These are phyloP conservation scores for Tetrapisispora pingtungensis DNA, from an alignment of 805 yeast genomes.

Conservation along the genomic window DNA sequence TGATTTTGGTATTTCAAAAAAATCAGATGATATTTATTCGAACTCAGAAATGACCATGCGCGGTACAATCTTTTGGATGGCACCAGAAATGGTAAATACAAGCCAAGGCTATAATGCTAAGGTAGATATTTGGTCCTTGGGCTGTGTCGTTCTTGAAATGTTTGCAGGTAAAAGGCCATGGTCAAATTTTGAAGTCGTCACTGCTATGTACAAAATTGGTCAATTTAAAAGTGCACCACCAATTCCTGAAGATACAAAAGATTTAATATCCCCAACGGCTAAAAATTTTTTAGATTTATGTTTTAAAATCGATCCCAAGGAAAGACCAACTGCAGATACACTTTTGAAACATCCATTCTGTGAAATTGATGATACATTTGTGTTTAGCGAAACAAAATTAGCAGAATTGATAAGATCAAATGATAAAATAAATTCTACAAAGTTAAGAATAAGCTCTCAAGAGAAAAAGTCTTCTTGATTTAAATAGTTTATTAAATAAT, in stretches of 20 bases:
- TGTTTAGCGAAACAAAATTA: conserved; percentile 44
- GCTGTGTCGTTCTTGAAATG: conserved; percentile 96
- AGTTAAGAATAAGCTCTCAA: conserved; percentile 20
- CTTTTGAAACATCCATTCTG: conserved; percentile 49
- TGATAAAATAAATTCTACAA: conserved; percentile 29
- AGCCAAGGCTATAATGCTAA: conserved; percentile 94
- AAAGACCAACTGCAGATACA: conserved; percentile 76
- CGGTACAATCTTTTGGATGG: conserved; percentile 99
- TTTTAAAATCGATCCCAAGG: conserved; percentile 67
- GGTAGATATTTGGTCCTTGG: conserved; percentile 96
- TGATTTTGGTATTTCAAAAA: conserved; percentile 92
- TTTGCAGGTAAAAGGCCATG: conserved; percentile 96
- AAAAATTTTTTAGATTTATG: conserved; percentile 65
- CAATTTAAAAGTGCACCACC: conserved; percentile 88
- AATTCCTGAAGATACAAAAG: conserved; percentile 77
- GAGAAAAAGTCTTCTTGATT: conserved; percentile 3
- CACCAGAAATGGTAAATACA: conserved; percentile 94
- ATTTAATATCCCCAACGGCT: conserved; percentile 54
- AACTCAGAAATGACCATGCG: conserved; percentile 97
- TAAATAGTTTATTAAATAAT: not conserved
- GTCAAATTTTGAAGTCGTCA: conserved; percentile 90
- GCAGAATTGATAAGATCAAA: conserved; percentile 43
- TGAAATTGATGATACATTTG: conserved; percentile 32
- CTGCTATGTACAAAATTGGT: conserved; percentile 86
- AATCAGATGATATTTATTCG: conserved; percentile 73